Base-by-base conservation (phyloP, 2,329 filamentous ascomycete genomes). In the Aspergillus glaucus region DNA sequence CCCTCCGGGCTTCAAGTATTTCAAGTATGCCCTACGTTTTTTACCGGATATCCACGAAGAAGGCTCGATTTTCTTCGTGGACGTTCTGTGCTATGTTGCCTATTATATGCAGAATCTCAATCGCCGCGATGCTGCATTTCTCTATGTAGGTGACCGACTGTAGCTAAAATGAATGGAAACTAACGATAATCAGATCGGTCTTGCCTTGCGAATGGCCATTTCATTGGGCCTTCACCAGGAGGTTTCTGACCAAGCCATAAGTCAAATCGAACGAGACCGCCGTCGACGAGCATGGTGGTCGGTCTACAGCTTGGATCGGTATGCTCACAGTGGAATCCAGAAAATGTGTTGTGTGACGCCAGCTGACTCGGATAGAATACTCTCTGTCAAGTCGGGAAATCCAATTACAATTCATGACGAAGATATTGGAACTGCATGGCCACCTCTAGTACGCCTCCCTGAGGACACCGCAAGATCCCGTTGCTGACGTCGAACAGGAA, bases 31-130 rank as follows among this genome's bases (percentile, higher is more conserved):
- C 0, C 53, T 80, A 22, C 70, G 73, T 22, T 71, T 79, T 4
- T 64, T 81, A 17, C 79, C 79, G 0, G 77, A 80, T 43, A 71
- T 78, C 2, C 75, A 81, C 47, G 78, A 80, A 53, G 73, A 79
- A 45, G 76, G 76, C 0, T 79, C 76, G 0, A 71, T 80, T 2
- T 63, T 77, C 15, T 79, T 78, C 39, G 76, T 80, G 2, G 78
- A 80, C 56, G 76, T 79, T 1, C 62, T 81, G 6, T 75, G 76
- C 7, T 71, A 79, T 43, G 71, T 78, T 1, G 77, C 76, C 12
- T 80, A 80, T 55, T 81, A 79, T 39, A 74, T 81, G 71, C 78
- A 80, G 52, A 80, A 79, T 50, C 67, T 80, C 51, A 79, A 80
- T 54, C 70, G 76, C 0, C 68, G 75, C 17, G 78, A 81, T 58